Base-by-base conservation (phyloP, 1,139 yeast species). In the Scheffersomyces insectosa region DNA sequence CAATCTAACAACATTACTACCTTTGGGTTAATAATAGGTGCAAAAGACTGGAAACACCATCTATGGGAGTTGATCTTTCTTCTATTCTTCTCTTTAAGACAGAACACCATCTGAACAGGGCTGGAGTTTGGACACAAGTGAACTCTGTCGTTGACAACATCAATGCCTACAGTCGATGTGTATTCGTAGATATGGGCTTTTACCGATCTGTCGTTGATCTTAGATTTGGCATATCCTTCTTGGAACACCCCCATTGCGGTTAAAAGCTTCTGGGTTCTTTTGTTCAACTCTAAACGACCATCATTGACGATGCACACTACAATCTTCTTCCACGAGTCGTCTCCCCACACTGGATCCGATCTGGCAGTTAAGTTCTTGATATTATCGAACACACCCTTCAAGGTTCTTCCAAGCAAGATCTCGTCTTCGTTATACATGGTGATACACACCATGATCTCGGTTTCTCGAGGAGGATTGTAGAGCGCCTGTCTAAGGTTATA, bases 351-450 rank as follows among this genome's bases (percentile, higher is more conserved):
- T 3, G 83, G 75, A 36, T 86, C 82, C 28, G 80, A 69, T 42
- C 83, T 65, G 34, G 79, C 72, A 45, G 79, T 71, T 46, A 87
- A 70, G 59, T 87, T 81, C 47, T 77, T 70, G 49, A 87, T 82
- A 59, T 88, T 87, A 45, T 84, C 82, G 63, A 87, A 85, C 7
- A 87, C 83, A 41, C 95, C 95, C 57, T 83, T 83, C 49, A 87
- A 71, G 2, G 95, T 86, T 46, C 88, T 69, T 2, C 85, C 93
- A 44, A 87, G 69, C 37, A 84, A 69, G 15, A 85, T 68, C 51
- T 88, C 95, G 57, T 84, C 83, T 66, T 87, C 95, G 59, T 87
- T 88, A 67, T 84, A 87, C 82, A 88, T 83, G 28, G 95, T 87
- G 43, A 88, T 73, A 51, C 85, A 87, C 41, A 87, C 78, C 75